Conservation (phyloP, 768 basidiomycete genomes). For the Crepidotus variabilis region DNA sequence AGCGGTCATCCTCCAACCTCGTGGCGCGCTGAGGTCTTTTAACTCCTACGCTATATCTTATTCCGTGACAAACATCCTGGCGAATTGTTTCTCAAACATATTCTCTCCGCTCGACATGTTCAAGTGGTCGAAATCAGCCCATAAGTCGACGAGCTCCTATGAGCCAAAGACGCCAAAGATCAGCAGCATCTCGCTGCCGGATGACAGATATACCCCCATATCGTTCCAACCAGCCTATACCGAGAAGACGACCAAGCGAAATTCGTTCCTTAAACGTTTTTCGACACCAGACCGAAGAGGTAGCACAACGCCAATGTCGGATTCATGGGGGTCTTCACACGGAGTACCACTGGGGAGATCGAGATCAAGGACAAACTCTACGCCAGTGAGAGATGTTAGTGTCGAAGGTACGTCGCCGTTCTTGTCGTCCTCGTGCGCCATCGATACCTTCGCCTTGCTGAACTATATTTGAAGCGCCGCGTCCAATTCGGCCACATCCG, state of each 20-base stretch:
- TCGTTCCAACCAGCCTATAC: constrained; percentile 14
- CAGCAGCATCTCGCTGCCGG: constrained; percentile 24
- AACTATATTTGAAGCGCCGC: constrained; percentile 19
- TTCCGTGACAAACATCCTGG: constrained; percentile 14
- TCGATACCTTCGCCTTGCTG: constrained; percentile 1
- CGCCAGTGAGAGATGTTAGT: constrained; percentile 12
- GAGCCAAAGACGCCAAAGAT: constrained; percentile 32
- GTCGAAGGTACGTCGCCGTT: constrained; percentile 17
- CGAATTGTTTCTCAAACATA: constrained; percentile 18
- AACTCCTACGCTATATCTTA: constrained; percentile 18
- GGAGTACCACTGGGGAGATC: constrained; percentile 5
- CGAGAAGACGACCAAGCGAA: constrained; percentile 17
- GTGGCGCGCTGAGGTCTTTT: constrained; percentile 27
- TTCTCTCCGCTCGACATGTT: constrained; percentile 26
- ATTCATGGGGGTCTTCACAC: constrained; percentile 9
- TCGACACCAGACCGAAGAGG: constrained; percentile 16
- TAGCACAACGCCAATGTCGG: constrained; percentile 18
- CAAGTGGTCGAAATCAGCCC: constrained; percentile 24
- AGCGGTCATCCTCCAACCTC: constrained; percentile 29
- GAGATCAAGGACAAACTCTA: constrained; percentile 17
- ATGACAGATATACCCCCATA: constrained; percentile 20
- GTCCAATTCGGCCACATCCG: constrained; percentile 25
- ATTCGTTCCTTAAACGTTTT: constrained; percentile 15
- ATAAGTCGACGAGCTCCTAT: constrained; percentile 15
- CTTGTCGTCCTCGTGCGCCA: constrained; percentile 4